Percentiles rank a stretch among this genome's conserved stretches.
Conservation (phyloP, 805 yeast genomes). For the Schwanniomyces pseudopolymorphus region DNA sequence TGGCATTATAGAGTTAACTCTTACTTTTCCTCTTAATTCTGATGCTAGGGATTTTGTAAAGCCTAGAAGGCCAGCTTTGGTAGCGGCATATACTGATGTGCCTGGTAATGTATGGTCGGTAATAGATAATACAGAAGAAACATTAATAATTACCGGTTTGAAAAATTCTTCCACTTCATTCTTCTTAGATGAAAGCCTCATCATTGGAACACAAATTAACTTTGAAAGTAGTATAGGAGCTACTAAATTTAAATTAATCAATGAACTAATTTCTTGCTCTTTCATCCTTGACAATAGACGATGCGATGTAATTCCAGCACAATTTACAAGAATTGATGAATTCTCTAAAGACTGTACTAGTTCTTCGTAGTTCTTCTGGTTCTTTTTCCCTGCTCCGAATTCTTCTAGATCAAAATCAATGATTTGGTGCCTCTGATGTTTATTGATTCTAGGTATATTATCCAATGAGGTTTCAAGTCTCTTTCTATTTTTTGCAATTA, state of each 20-base stretch:
- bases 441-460: slow-evolving; percentile 11
- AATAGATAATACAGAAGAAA: slow-evolving; percentile 63
- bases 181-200: slow-evolving; percentile 19
- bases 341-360: slow-evolving; percentile 26
- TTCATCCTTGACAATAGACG: slow-evolving; percentile 47
- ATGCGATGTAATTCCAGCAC: slow-evolving; percentile 68
- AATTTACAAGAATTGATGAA: slow-evolving; percentile 52
- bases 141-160: slow-evolving; percentile 49
- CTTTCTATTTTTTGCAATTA: slow-evolving; percentile 35
- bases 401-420: slow-evolving; percentile 32
- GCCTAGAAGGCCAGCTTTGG: slow-evolving; percentile 69
- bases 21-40: slow-evolving; percentile 56
- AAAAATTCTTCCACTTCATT: slow-evolving; percentile 10
- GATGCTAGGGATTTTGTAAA: slow-evolving; percentile 58
- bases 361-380: slow-evolving; percentile 13
- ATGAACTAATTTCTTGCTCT: slow-evolving; percentile 37
- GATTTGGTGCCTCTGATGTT: slow-evolving; percentile 27
- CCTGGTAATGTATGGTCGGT: slow-evolving; percentile 46
- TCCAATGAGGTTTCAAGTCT: slow-evolving; percentile 27
- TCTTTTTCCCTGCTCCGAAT: slow-evolving; percentile 12
- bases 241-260: slow-evolving; percentile 56
- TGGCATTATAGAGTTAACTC: slow-evolving; percentile 68
- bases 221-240: slow-evolving; percentile 64
- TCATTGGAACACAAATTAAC: slow-evolving; percentile 50
- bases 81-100: slow-evolving; percentile 63